These are phyloP conservation scores for Botrytis pseudocinerea DNA, from an alignment of 2,329 filamentous ascomycete species.

Conservation along the genomic window DNA sequence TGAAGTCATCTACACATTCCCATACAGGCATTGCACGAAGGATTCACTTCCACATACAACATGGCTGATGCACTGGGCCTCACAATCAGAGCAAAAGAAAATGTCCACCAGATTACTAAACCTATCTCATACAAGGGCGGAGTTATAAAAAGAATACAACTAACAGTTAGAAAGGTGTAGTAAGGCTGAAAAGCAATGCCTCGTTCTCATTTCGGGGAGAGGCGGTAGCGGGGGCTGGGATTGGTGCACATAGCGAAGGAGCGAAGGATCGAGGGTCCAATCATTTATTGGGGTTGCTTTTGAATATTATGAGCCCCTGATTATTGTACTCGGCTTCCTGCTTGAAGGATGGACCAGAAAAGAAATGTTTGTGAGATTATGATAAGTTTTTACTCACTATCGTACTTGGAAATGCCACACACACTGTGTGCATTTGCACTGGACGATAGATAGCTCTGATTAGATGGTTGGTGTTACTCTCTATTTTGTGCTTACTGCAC, in stretches of 20 bases:
- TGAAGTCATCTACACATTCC: background rate
- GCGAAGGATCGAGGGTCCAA: constrained; percentile 1
- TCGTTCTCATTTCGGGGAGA: constrained; percentile 8
- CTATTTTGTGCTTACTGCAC: background rate
- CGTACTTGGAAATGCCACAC: background rate
- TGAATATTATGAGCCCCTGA: background rate
- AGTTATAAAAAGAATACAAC: constrained; percentile 10
- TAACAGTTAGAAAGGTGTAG: background rate
- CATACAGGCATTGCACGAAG: background rate
- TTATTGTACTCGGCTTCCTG: background rate
- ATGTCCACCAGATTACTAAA: background rate
- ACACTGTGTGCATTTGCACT: background rate
- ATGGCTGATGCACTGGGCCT: background rate
- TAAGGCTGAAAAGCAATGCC: constrained; percentile 18
- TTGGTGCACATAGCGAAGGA: constrained; percentile 6
- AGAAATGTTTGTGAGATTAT: background rate
- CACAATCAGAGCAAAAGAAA: background rate
- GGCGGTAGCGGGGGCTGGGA: background rate
- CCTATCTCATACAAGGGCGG: background rate
- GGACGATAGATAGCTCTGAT: background rate
- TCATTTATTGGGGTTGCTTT: background rate
- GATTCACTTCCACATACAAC: background rate
- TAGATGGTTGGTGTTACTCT: background rate
- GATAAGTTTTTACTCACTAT: background rate
- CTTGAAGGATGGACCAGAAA: background rate